A percentile compares a stretch with the other conserved stretches of the same genome.
Conservation (phyloP, 2,329 filamentous ascomycete genomes). For the Fusarium sacchari region DNA sequence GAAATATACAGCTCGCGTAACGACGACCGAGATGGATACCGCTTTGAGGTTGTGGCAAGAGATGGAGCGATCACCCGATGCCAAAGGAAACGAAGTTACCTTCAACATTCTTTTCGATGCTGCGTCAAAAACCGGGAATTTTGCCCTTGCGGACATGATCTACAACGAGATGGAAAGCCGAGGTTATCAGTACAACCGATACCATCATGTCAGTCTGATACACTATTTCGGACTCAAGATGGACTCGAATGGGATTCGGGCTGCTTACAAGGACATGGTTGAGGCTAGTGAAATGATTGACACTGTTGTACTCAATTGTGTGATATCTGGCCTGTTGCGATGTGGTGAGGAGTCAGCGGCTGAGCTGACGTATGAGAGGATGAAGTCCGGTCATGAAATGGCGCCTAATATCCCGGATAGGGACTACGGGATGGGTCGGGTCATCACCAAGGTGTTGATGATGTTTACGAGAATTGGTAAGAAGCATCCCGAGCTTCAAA, state of each 20-base stretch:
- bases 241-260: constrained; percentile 78
- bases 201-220: constrained; percentile 83
- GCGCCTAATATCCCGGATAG: constrained; percentile 53
- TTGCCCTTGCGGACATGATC: constrained; percentile 83
- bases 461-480: constrained; percentile 67
- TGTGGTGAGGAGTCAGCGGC: constrained; percentile 81
- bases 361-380: constrained; percentile 82
- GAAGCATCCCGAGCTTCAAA: constrained; percentile 63
- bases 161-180: constrained; percentile 82
- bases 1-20: constrained; percentile 70
- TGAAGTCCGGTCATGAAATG: constrained; percentile 72
- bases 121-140: constrained; percentile 87
- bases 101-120: constrained; percentile 94
- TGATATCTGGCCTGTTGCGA: constrained; percentile 81
- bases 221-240: constrained; percentile 82
- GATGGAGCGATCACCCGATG: constrained; percentile 80
- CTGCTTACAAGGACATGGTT: constrained; percentile 85
- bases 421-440: constrained; percentile 58
- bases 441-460: constrained; percentile 65
- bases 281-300: constrained; percentile 87
- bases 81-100: constrained; percentile 78
- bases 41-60: constrained; percentile 85
- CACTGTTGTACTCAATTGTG: constrained; percentile 84
- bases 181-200: constrained; percentile 75
- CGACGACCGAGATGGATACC: constrained; percentile 67